Evolutionary conservation across 2,329 filamentous ascomycete genomes (phyloP).

Genomic region (Diaporthe sp.): DNA sequence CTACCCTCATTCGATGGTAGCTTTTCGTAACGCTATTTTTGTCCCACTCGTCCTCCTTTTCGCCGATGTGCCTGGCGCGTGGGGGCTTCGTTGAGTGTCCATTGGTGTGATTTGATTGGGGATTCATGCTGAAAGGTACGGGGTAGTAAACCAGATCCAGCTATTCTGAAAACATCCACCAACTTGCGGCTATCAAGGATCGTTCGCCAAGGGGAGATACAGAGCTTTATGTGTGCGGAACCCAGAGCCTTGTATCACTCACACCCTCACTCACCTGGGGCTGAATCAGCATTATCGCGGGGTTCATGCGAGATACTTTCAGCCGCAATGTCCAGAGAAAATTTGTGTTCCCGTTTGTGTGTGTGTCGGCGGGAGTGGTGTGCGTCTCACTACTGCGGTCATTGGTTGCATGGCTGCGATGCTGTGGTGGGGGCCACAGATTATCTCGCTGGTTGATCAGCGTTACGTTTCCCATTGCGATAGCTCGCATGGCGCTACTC

Average conservation of each 20-base stretch:
- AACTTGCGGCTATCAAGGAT: neutral
- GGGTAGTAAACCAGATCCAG: neutral
- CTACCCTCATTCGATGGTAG: neutral
- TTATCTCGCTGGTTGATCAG: neutral
- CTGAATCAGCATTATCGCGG: neutral
- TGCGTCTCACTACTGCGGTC: neutral
- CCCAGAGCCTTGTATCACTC: slow-evolving; percentile 17
- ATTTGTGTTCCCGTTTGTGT: neutral
- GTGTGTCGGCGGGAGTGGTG: too few species aligned
- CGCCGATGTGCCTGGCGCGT: neutral
- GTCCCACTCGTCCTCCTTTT: neutral
- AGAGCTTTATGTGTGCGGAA: neutral
- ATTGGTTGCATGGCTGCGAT: neutral
- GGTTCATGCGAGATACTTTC: neutral
- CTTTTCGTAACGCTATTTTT: neutral
- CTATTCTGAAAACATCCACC: neutral
- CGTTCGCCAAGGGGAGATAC: too few species aligned
- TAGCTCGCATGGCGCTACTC: neutral
- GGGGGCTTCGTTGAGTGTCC: neutral
- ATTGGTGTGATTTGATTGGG: neutral
- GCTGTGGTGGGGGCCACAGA: neutral
- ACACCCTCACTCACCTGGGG: neutral
- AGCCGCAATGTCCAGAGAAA: neutral
- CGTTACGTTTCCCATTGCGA: neutral
- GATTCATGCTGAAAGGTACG: neutral